Conservation (phyloP, 179 eudicot genomes). For the Beta corolliflora region DNA sequence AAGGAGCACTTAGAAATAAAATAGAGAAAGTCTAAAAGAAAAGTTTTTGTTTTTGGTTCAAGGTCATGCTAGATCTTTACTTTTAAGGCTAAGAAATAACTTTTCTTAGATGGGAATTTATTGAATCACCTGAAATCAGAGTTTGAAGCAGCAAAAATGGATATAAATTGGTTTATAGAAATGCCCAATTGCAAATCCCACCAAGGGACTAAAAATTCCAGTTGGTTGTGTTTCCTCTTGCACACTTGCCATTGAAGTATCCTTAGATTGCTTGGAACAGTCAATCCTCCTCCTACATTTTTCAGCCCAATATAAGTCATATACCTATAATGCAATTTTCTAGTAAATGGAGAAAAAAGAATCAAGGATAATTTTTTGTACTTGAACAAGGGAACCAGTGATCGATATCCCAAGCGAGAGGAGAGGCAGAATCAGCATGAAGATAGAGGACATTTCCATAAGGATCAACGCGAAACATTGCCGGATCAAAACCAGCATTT, state of each 20-base stretch:
- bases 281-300: conserved; percentile 88
- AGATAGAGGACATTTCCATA: conserved; percentile 91
- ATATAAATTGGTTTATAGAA: conserved; percentile 85
- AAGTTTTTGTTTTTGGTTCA: background rate
- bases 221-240: conserved; percentile 70
- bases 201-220: conserved; percentile 91
- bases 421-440: conserved; percentile 92
- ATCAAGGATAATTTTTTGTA: conserved; percentile 22
- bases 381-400: conserved; percentile 99
- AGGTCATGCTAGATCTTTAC: background rate
- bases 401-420: conserved; percentile 93
- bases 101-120: background rate
- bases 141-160: conserved; percentile 86
- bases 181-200: conserved; percentile 96
- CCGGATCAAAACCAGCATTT: conserved; percentile 98
- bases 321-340: background rate
- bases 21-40: background rate
- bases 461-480: conserved; percentile 78
- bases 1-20: background rate
- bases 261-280: conserved; percentile 80
- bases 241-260: conserved; percentile 94
- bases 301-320: conserved; percentile 16
- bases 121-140: conserved; percentile 75
- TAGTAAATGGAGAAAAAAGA: background rate
- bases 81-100: background rate